These are phyloP conservation scores for Tetrahymena thermophila DNA, from an alignment of 73 alveolate genomes.

Conservation along the genomic window DNA sequence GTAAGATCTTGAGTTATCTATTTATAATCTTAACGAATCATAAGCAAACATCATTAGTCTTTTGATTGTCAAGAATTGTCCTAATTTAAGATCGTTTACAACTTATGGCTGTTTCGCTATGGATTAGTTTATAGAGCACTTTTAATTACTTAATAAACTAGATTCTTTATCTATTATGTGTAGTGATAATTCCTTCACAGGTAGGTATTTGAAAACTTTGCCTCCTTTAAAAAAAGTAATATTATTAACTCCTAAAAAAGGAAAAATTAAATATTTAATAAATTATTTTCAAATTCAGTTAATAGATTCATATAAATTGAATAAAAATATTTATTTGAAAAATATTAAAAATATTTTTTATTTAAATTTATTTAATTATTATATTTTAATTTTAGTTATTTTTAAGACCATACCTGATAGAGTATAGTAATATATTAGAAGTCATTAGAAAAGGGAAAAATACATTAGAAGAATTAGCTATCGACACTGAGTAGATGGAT, in stretches of 20 bases:
- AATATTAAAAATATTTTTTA: background rate
- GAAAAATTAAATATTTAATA: too few species aligned
- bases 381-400: background rate
- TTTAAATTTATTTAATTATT: background rate
- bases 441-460: background rate
- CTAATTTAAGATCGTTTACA: background rate
- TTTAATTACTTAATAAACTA: background rate
- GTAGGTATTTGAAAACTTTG: background rate
- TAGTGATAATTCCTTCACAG: background rate
- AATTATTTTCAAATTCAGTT: too few species aligned
- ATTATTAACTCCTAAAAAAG: background rate
- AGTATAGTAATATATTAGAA: background rate
- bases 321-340: background rate
- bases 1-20: background rate
- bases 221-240: background rate
- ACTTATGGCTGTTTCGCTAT: background rate
- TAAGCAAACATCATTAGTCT: background rate
- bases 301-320: too few species aligned
- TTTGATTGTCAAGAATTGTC: background rate
- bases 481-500: background rate
- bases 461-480: background rate
- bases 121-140: background rate
- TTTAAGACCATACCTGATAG: background rate
- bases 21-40: background rate
- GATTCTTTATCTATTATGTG: background rate